phyloP scores from a whole-genome alignment of 345 rosid genomes.

The Gossypium thurberi region DNA sequence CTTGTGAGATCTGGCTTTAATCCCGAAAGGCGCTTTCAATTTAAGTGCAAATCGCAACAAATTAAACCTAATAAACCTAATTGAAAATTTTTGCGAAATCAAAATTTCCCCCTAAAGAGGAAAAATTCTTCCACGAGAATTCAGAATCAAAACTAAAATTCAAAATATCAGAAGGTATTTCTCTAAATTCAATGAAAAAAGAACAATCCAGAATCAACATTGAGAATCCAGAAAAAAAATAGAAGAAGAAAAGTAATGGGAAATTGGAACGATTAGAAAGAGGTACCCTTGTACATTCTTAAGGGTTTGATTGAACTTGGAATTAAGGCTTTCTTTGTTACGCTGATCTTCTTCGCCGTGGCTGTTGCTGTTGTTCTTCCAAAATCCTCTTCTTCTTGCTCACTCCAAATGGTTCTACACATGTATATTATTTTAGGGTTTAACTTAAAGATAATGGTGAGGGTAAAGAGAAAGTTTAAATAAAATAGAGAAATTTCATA shows the following conservation, averaged over 20 bases:
- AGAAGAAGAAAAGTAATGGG: not conserved
- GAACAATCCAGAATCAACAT: constrained; percentile 7
- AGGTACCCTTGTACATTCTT: constrained; percentile 79
- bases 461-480: too few relatives aligned
- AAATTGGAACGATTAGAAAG: not conserved
- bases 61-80: not conserved
- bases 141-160: not conserved
- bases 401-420: too few relatives aligned
- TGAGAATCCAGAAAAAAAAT: not conserved
- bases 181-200: constrained; percentile 6
- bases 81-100: not conserved
- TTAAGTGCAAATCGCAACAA: not conserved
- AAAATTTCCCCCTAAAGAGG: not conserved
- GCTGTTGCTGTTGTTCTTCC: constrained; percentile 8
- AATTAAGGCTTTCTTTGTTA: constrained; percentile 50
- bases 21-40: constrained; percentile 9
- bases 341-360: constrained; percentile 8
- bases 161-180: constrained; percentile 11
- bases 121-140: not conserved
- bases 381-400: too few relatives aligned
- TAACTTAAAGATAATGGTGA: too few relatives aligned
- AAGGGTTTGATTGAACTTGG: constrained; percentile 83
- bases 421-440: too few relatives aligned
- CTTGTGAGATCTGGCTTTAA: constrained; percentile 18
- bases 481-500: too few relatives aligned